Evolutionary conservation across 306 rosid genomes (phyloP), one percentile per base, ranked within the genome.

Genomic region (Trichosanthes cucumerina): DNA sequence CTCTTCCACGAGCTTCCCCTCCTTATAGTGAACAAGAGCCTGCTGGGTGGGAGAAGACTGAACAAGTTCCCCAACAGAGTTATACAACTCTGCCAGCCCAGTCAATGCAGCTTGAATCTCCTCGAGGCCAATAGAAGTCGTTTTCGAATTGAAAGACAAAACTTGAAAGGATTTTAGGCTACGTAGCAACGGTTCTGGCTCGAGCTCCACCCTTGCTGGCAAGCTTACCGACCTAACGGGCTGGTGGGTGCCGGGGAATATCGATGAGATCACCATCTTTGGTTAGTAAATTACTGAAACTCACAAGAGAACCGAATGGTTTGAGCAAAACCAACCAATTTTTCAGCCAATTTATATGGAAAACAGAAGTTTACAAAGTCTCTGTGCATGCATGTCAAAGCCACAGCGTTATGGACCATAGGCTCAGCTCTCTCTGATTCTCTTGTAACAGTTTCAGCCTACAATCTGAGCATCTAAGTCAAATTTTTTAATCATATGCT

Each of bases 201-300:
- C 83, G 21, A 47, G 78, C 78, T 62, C 80, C 31, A 64, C 31
- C 84, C 97, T 92, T 0, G 91, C 34, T 15, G 98, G 96, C 76
- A 91, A 88, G 82, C 97, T 95, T 56, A 92, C 90, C 7, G 98
- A 92, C 71, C 97, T 89, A 50, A 86, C 15, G 2, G 91, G 97
- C 58, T 82, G 93, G 71, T 82, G 87, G 49, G 84, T 24, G 18
- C 47, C 53, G 7, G 77, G 14, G 39, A 77, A 77, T 13, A 58
- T 58, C 0, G 75, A 63, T 24, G 75, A 47, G n/a, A 44, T 64
- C 18, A 75, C 86, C 86, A 83, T 83, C 14, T 77, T 62, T 72
- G 39, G 68, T 31, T 18, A 34, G 46, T 72, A 44, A 33, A 13
- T 54, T 41, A 19, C 33, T 44, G 78, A 53, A 31, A 4, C 34